These are phyloP conservation scores for Cyclotella distinguenda DNA, from an alignment of 108 stramenopile genomes.

Conservation along the genomic window DNA sequence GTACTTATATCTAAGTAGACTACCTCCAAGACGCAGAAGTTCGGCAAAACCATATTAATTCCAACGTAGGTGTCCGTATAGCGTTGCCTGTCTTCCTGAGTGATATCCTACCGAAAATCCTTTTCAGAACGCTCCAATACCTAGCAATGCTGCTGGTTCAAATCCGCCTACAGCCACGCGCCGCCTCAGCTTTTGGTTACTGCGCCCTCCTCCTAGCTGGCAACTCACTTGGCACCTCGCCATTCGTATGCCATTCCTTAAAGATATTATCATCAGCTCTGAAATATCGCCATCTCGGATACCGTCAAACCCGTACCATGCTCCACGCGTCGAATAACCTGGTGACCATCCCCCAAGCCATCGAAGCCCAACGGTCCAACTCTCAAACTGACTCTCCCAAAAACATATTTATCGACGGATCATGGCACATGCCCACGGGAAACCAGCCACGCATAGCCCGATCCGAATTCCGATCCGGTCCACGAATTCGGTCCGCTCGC, in stretches of 20 bases:
- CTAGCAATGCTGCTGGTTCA: too few species aligned
- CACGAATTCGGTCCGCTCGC: constrained; percentile 59
- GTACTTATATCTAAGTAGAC: too few species aligned
- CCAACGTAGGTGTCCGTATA: too few species aligned
- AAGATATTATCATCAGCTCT: background rate
- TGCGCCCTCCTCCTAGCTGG: background rate
- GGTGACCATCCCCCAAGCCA: constrained; percentile 23
- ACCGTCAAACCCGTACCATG: background rate
- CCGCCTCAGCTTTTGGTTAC: background rate
- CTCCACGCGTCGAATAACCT: constrained; percentile 6
- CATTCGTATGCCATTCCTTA: background rate
- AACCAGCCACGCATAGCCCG: constrained; percentile 25
- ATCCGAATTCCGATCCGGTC: constrained; percentile 46
- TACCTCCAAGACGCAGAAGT: too few species aligned
- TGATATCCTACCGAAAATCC: too few species aligned
- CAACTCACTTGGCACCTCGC: background rate
- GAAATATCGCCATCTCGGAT: background rate
- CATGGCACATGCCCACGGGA: constrained; percentile 48
- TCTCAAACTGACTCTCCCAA: background rate
- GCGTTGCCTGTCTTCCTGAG: too few species aligned
- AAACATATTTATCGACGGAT: constrained; percentile 39
- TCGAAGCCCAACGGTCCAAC: constrained; percentile 17
- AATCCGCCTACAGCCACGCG: too few species aligned
- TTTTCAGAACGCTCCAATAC: too few species aligned
- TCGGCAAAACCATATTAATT: too few species aligned